Evolutionary conservation across 2,329 filamentous ascomycete genomes (phyloP).

Genomic region (Ceratocystis lukuohia): DNA sequence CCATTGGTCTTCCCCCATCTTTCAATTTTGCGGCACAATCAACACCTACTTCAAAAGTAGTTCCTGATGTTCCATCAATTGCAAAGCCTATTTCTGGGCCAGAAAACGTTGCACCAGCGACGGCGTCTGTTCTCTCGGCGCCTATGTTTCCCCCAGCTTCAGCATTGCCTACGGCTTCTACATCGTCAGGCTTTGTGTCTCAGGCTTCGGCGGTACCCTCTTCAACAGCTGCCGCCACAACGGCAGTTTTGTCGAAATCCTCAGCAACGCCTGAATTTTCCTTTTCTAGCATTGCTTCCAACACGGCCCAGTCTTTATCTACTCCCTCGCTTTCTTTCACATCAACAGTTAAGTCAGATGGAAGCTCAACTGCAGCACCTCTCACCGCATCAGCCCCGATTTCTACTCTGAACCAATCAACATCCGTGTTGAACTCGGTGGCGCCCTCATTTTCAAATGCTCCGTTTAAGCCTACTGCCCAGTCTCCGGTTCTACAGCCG

Average conservation of each 20-base stretch:
- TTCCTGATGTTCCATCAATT: neutral
- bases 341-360: neutral
- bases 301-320: neutral
- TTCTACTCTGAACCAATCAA: neutral
- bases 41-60: neutral
- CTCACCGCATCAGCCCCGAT: neutral
- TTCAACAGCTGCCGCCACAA: neutral
- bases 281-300: neutral
- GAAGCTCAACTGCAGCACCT: neutral
- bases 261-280: neutral
- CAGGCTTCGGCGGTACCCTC: neutral
- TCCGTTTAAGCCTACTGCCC: neutral
- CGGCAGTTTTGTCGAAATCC: neutral
- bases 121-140: neutral
- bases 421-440: neutral
- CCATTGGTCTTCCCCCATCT: neutral
- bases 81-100: neutral
- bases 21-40: neutral
- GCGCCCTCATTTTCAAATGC: neutral
- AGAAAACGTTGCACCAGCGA: neutral
- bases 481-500: neutral
- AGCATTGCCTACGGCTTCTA: neutral
- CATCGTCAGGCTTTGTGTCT: neutral
- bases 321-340: conserved; percentile 5
- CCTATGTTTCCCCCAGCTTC: neutral